Percentiles rank a stretch among this genome's conserved stretches.
phyloP scores from a whole-genome alignment of 352 stramenopile genomes.

The Globisporangium carolinianum region DNA sequence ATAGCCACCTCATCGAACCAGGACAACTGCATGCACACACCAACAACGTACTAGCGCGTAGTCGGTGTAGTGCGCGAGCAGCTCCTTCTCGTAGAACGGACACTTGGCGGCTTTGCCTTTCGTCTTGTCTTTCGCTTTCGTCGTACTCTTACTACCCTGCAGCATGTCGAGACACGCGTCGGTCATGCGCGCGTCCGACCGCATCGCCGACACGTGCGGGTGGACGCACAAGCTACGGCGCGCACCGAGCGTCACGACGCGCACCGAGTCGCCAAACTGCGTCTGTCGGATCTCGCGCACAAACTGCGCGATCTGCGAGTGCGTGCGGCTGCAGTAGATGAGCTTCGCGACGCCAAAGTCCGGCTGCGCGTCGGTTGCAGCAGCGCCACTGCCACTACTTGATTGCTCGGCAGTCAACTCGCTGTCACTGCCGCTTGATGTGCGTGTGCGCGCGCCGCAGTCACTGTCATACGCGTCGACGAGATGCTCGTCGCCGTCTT shows the following conservation, averaged over 20 bases:
- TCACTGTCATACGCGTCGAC: conserved; percentile 80
- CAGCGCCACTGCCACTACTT: too few relatives aligned
- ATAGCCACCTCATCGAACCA: too few relatives aligned
- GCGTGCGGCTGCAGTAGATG: conserved; percentile 88
- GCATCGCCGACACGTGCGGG: conserved; percentile 50
- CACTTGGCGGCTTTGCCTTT: conserved; percentile 63
- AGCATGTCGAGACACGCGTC: conserved; percentile 86
- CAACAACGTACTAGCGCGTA: conserved; percentile 55
- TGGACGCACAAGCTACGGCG: conserved; percentile 85
- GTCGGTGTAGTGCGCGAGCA: conserved; percentile 67
- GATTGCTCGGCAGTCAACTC: too few relatives aligned
- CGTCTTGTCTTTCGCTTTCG: conserved; percentile 22
- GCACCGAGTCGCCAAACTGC: conserved; percentile 54
- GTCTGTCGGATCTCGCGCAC: conserved; percentile 85
- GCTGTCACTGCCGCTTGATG: conserved; percentile 30
- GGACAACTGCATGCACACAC: neutral
- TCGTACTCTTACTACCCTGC: conserved; percentile 49
- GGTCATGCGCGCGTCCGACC: conserved; percentile 72
- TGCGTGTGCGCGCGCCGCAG: conserved; percentile 5
- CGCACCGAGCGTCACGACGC: conserved; percentile 73
- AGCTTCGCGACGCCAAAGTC: conserved; percentile 67
- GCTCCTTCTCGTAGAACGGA: conserved; percentile 75
- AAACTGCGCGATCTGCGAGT: conserved; percentile 88
- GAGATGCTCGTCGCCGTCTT: conserved; percentile 44
- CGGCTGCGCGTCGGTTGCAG: conserved; percentile 16